Evolutionary conservation across 208 protist genomes (phyloP).

Genomic region (Novymonas esmeraldas): DNA sequence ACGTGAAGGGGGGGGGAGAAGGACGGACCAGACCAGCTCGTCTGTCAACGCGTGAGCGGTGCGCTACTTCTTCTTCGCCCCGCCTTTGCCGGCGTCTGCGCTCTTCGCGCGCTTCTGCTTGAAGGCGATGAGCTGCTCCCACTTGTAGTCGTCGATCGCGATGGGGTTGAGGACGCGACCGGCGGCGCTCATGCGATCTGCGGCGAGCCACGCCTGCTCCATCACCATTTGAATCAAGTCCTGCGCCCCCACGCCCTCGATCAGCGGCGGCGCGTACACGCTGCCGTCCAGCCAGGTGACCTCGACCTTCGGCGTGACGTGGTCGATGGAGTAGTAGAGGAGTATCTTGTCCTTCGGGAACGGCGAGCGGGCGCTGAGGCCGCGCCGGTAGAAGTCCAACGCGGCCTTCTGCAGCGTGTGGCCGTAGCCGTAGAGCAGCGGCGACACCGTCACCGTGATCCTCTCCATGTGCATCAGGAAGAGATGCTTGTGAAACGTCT

Average conservation of each 20-base stretch:
- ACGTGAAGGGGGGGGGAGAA: too few species aligned
- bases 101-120: slow-evolving; percentile 88
- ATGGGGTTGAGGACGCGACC: slow-evolving; percentile 82
- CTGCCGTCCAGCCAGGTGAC: slow-evolving; percentile 89
- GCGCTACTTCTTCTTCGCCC: slow-evolving; percentile 65
- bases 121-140: slow-evolving; percentile 88
- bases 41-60: too few species aligned
- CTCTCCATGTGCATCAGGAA: slow-evolving; percentile 93
- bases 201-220: slow-evolving; percentile 89
- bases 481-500: slow-evolving; percentile 78
- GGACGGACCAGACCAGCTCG: background rate
- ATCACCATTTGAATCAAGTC: slow-evolving; percentile 93
- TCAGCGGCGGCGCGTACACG: slow-evolving; percentile 81
- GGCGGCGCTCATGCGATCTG: slow-evolving; percentile 85
- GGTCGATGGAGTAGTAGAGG: slow-evolving; percentile 87
- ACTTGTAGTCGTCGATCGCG: slow-evolving; percentile 92
- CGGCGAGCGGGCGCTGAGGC: slow-evolving; percentile 73
- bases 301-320: slow-evolving; percentile 86
- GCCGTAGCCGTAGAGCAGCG: slow-evolving; percentile 88
- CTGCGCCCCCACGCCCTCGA: slow-evolving; percentile 80
- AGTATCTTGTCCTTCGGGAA: slow-evolving; percentile 91
- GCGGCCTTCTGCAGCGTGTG: slow-evolving; percentile 82
- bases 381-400: slow-evolving; percentile 89
- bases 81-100: slow-evolving; percentile 38
- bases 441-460: slow-evolving; percentile 83